Conservation (phyloP, 2,329 filamentous ascomycete species). For the Didymella glomerata region DNA sequence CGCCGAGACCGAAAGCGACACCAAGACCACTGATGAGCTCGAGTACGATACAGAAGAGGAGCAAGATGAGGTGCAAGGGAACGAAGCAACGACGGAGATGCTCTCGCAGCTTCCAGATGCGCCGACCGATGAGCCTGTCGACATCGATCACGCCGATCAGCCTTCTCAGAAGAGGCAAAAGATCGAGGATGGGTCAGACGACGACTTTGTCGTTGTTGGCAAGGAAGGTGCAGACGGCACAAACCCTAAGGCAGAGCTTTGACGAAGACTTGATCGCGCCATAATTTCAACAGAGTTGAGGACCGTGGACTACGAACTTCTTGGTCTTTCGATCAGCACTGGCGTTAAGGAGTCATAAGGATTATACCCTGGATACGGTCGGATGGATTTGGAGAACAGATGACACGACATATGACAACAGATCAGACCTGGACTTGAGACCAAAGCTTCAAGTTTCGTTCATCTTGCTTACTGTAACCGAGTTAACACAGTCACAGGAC, state of each 20-base stretch:
- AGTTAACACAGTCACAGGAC: neutral
- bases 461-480: neutral
- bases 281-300: neutral
- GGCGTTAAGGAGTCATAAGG: constrained; percentile 13
- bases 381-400: neutral
- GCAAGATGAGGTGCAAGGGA: constrained; percentile 32
- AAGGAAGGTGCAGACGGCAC: constrained; percentile 37
- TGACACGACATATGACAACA: neutral
- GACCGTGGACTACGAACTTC: neutral
- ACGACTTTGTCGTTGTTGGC: constrained; percentile 45
- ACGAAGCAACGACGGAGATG: constrained; percentile 49
- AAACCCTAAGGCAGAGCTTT: constrained; percentile 25
- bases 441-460: no score
- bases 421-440: neutral
- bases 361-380: constrained; percentile 13
- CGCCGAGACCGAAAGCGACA: constrained; percentile 12
- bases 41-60: constrained; percentile 36
- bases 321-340: constrained; percentile 1
- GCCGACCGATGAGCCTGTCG: constrained; percentile 57
- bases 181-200: constrained; percentile 38
- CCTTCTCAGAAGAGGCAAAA: constrained; percentile 59
- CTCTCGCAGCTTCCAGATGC: constrained; percentile 59
- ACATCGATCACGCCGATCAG: constrained; percentile 51
- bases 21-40: constrained; percentile 7
- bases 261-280: neutral